These are phyloP conservation scores for Mucor circinelloides DNA, from an alignment of 371 early-diverging fungal species.

Conservation along the genomic window DNA sequence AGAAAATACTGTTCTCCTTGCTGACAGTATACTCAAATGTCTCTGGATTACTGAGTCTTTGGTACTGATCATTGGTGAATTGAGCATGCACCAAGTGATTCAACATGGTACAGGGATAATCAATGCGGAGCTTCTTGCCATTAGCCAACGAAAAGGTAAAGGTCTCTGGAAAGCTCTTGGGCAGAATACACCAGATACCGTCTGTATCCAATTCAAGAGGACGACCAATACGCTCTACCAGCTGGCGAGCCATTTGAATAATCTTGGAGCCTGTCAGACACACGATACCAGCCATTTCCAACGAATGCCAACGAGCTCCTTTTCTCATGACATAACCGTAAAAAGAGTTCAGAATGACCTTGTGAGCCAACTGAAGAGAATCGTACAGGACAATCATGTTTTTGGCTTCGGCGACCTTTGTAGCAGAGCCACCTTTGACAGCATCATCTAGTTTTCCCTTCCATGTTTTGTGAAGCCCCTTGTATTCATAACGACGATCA, in stretches of 20 bases:
- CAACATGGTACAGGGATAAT: constrained; percentile 97
- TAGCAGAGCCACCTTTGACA: constrained; percentile 60
- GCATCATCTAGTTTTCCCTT: constrained; percentile 86
- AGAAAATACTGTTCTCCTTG: constrained; percentile 97
- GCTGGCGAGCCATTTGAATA: constrained; percentile 94
- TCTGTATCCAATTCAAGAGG: constrained; percentile 99
- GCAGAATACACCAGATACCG: constrained; percentile 99
- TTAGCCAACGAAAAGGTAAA: constrained; percentile 80
- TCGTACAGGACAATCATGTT: constrained; percentile 97
- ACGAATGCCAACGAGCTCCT: constrained; percentile 99
- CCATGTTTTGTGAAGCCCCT: constrained; percentile 91
- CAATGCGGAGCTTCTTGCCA: constrained; percentile 82
- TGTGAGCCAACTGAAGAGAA: constrained; percentile 99
- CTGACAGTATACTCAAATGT: constrained; percentile 70
- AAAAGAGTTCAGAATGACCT: constrained; percentile 98
- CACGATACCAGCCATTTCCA: constrained; percentile 99
- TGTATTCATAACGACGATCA: constrained; percentile 99
- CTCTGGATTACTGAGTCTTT: constrained; percentile 65
- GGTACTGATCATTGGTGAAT: constrained; percentile 99
- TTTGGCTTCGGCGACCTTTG: constrained; percentile 83
- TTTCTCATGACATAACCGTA: constrained; percentile 99
- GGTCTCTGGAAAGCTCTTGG: constrained; percentile 92
- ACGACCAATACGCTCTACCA: constrained; percentile 95
- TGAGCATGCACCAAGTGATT: constrained; percentile 96
- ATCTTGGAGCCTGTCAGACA: constrained; percentile 97